These are phyloP conservation scores for Nematodospora anomalae DNA, from an alignment of 1,139 yeast genomes.

Conservation along the genomic window DNA sequence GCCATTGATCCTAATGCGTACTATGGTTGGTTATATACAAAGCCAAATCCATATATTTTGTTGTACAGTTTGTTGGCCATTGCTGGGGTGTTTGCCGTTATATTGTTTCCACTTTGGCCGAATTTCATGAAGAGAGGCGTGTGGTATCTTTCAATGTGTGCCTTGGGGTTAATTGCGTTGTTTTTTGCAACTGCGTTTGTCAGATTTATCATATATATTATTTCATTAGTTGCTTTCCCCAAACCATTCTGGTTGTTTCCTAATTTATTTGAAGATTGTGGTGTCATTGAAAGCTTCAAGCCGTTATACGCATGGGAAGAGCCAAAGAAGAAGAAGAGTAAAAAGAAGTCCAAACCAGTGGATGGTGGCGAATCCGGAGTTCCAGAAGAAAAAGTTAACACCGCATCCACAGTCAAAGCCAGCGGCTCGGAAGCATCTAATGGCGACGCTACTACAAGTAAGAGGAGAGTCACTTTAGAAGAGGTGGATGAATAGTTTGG, in stretches of 20 bases:
- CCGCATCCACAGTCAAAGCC: conserved; percentile 13
- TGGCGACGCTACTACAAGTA: conserved; percentile 16
- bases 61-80: conserved; percentile 65
- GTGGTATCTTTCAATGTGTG: conserved; percentile 82
- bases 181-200: conserved; percentile 80
- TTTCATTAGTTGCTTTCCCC: conserved; percentile 58
- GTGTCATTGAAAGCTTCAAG: conserved; percentile 85
- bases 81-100: conserved; percentile 68
- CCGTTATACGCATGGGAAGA: conserved; percentile 90
- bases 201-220: conserved; percentile 68
- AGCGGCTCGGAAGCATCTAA: conserved; percentile 17
- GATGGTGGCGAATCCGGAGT: conserved; percentile 8
- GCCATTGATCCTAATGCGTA: conserved; percentile 74
- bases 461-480: conserved; percentile 42
- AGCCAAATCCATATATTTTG: conserved; percentile 69
- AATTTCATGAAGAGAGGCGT: conserved; percentile 83
- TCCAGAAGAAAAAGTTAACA: conserved; percentile 11
- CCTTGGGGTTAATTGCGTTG: conserved; percentile 70
- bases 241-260: conserved; percentile 95
- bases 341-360: conserved; percentile 19
- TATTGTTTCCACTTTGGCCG: conserved; percentile 98
- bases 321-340: conserved; percentile 30
- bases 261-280: conserved; percentile 92
- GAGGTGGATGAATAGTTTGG: conserved; percentile 44
- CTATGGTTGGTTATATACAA: conserved; percentile 81